Evolutionary conservation across 2,329 filamentous ascomycete species (phyloP).

Genomic region (Neoascochyta sp.): DNA sequence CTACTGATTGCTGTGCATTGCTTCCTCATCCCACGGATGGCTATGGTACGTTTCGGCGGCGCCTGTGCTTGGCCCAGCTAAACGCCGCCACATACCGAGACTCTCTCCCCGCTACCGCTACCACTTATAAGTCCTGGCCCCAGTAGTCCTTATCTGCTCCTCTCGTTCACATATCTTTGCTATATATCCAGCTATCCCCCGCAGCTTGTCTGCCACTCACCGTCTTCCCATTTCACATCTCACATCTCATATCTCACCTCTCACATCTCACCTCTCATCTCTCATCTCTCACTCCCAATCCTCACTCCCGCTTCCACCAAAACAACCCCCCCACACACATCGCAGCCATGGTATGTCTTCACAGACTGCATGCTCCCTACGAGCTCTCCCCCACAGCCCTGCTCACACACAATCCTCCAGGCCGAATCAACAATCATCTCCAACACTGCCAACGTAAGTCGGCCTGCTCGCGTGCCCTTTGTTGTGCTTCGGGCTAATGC

Average conservation of each 20-base stretch:
- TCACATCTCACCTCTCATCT: conserved; percentile 2
- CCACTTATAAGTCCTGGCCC: conserved; percentile 29
- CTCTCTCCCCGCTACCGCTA: conserved; percentile 16
- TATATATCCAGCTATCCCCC: too few species aligned
- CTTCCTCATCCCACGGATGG: conserved; percentile 41
- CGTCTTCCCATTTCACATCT: conserved; percentile 7
- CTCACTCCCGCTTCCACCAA: conserved; percentile 3
- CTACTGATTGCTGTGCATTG: conserved; percentile 24
- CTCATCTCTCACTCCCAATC: conserved; percentile 2
- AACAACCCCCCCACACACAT: conserved; percentile 16
- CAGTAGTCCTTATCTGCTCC: conserved; percentile 24
- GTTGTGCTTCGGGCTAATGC: conserved; percentile 23
- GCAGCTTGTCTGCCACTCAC: conserved; percentile 9
- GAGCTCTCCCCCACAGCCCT: conserved; percentile 1
- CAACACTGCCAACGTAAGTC: conserved; percentile 49
- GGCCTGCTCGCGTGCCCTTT: conserved; percentile 17
- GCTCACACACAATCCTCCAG: conserved; percentile 22
- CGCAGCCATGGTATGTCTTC: conserved; percentile 34
- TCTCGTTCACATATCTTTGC: conserved; percentile 17
- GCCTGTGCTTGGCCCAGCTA: conserved; percentile 30
- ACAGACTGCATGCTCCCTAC: conserved; percentile 2
- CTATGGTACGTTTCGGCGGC: conserved; percentile 36
- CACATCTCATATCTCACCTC: conserved; percentile 1
- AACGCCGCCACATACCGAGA: conserved; percentile 35
- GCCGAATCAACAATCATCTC: conserved; percentile 43